Evolutionary conservation across 1,139 yeast genomes (phyloP), one percentile per base, ranked within the genome.

Genomic region (Geotrichum aggregatum): DNA sequence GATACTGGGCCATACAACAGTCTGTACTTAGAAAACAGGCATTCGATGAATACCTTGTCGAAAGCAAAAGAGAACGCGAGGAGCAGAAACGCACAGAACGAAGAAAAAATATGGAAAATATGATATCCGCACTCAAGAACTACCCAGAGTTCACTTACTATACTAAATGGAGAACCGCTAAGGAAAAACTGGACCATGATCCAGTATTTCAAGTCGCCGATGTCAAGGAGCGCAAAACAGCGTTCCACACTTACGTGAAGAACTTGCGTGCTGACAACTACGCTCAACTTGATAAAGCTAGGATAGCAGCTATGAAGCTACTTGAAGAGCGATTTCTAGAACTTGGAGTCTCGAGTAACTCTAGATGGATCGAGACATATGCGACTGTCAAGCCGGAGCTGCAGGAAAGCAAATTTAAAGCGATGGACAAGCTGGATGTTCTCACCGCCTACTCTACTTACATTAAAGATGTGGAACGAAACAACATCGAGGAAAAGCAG

Each of bases 1-100:
- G 80, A 16, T 91, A 87, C 64, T 87, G 95, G 94, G 70, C 75
- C 1, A 69, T 88, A 1, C 69, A 72, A 3, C 85, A 83, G 60
- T 76, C 96, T 0, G 62, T 83, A 7, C 72, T 74, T 55, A 76
- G 94, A 49, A 82, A 83, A 59, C 71, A 71, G 18, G 64, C 80
- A 19, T 89, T 84, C 66, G 95, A 88, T 51, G 80, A 79, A 39
- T 86, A 77, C 63, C 66, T 84, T 28, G 72, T 76, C 1, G 76
- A 76, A 31, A 76, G 79, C 60, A 72, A 83, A 6, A 79, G 79
- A 10, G 50, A 52, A 39, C 51, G 44, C 18, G 58, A 58, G 76
- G 76, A 40, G 83, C 83, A 58, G 63, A 80, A 44, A 65, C 46
- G 46, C 5, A 55, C 76, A 28, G 74, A 82, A 7, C 69, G 78